Base-by-base conservation (phyloP, 345 rosid species). In the Gossypium australe region DNA sequence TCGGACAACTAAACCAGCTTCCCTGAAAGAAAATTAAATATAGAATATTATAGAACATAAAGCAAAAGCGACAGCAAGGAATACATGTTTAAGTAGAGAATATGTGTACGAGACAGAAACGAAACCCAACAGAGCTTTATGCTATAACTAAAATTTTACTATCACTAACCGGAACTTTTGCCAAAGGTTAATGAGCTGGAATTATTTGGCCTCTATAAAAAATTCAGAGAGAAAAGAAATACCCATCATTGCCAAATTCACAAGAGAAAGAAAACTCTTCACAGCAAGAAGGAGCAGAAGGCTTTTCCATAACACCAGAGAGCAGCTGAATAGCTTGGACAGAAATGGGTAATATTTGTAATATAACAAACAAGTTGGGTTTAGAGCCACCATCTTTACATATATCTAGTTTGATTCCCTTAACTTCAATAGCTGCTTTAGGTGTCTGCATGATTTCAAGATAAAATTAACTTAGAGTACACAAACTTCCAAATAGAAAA, bases 161-260 rank as follows among this genome's bases (percentile, higher is more conserved):
- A 65, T 65, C 44, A 45, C 9, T 60, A 43, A 52, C 17, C 6
- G 2, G 49, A 61, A 29, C 47, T 65, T 65, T 43, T 59, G 61
- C 74, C 47, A n/a, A 69, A 67, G 65, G 70, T 45, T n/a, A 11
- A 62, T n/a, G 11, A 9, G 73, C 41, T 65, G 47, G 70, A 68
- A 9, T 49, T 11, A 47, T 24, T 61, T 34, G 38, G 80, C 66
- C 76, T 72, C 66, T 55, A 58, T 75, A 24, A 58, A 63, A 18
- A 57, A 64, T 14, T 53, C 41, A 43, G 18, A 17, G 44, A 61
- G 60, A 57, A 79, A 67, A 72, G 72, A 49, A 17, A 44, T 89
- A 95, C 99, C 98, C 88, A 68, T 90, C 83, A 87, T 88, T 92
- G 74, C 90, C 94, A 77, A 93, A 95, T 85, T 95, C 94, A 68